These are phyloP conservation scores for Botrytis galanthina DNA, from an alignment of 2,329 filamentous ascomycete species.

Conservation along the genomic window DNA sequence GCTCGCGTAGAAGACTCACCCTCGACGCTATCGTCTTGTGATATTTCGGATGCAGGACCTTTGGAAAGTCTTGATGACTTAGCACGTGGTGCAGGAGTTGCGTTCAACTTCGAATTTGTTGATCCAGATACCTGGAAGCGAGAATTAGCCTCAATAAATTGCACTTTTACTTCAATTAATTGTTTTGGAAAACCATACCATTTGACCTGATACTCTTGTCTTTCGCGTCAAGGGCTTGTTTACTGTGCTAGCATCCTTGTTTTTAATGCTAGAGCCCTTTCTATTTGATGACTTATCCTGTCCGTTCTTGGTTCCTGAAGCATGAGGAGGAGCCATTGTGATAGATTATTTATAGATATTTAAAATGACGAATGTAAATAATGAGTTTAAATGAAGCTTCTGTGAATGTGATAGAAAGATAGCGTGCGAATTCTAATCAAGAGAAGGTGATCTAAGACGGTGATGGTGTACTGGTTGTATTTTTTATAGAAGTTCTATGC, in stretches of 20 bases:
- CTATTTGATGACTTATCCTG: neutral
- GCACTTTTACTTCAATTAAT: neutral
- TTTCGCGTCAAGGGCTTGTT: neutral
- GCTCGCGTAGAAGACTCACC: neutral
- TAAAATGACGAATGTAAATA: neutral
- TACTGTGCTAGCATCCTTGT: neutral
- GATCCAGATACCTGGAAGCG: neutral
- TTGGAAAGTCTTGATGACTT: neutral
- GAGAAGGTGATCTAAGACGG: neutral
- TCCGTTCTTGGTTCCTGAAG: neutral
- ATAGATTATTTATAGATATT: too few relatives aligned
- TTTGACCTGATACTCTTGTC: neutral
- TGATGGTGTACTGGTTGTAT: neutral
- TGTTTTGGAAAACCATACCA: neutral
- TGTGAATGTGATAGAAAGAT: neutral
- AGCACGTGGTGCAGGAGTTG: neutral
- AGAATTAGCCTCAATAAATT: neutral
- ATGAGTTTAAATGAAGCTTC: neutral
- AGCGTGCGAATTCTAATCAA: neutral
- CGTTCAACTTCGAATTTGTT: too few relatives aligned
- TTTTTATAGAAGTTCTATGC: neutral
- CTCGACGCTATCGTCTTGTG: neutral
- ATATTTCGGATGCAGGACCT: neutral
- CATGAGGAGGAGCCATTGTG: neutral
- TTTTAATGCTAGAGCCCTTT: too few relatives aligned